Conservation (phyloP, 108 stramenopile genomes). For the Chaetoceros tenuissimus region DNA sequence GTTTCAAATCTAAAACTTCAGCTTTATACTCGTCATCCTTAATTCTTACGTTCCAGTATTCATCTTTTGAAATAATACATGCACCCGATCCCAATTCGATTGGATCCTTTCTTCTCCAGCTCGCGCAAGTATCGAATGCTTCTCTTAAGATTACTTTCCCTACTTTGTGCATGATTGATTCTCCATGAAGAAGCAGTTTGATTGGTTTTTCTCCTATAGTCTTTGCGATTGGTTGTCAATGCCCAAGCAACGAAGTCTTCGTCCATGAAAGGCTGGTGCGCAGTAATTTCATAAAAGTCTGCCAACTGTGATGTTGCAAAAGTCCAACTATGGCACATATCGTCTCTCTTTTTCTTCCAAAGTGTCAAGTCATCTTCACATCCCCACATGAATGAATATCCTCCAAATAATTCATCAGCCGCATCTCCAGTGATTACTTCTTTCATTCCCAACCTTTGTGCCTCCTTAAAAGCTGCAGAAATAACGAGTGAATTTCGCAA, state of each 20-base stretch:
- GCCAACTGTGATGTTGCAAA: slow-evolving; percentile 38
- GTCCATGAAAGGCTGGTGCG: too few species aligned
- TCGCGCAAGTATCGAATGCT: slow-evolving; percentile 43
- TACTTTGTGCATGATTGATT: slow-evolving; percentile 22
- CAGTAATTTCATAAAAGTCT: slow-evolving; percentile 19
- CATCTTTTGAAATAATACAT: slow-evolving; percentile 36
- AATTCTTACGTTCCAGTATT: slow-evolving; percentile 25
- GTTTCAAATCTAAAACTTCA: slow-evolving; percentile 5
- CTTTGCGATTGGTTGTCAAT: background rate
- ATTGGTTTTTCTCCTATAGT: too few species aligned
- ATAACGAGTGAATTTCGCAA: slow-evolving; percentile 42
- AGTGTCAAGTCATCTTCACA: slow-evolving; percentile 15
- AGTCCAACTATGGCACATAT: slow-evolving; percentile 45
- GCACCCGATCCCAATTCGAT: slow-evolving; percentile 45
- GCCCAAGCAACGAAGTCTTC: too few species aligned
- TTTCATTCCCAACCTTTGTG: slow-evolving; percentile 17
- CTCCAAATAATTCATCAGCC: slow-evolving; percentile 55
- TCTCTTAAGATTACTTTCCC: slow-evolving; percentile 47
- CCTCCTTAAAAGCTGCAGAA: slow-evolving; percentile 34
- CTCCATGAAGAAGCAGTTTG: slow-evolving; percentile 19
- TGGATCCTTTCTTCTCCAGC: slow-evolving; percentile 56
- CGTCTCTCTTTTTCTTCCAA: slow-evolving; percentile 44
- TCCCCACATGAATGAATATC: slow-evolving; percentile 50
- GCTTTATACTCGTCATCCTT: slow-evolving; percentile 19
- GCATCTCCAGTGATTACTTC: slow-evolving; percentile 45